Percentiles rank a stretch among this genome's conserved stretches.
Conservation (phyloP, 2,329 filamentous ascomycete species). For the Colletotrichum lupini region DNA sequence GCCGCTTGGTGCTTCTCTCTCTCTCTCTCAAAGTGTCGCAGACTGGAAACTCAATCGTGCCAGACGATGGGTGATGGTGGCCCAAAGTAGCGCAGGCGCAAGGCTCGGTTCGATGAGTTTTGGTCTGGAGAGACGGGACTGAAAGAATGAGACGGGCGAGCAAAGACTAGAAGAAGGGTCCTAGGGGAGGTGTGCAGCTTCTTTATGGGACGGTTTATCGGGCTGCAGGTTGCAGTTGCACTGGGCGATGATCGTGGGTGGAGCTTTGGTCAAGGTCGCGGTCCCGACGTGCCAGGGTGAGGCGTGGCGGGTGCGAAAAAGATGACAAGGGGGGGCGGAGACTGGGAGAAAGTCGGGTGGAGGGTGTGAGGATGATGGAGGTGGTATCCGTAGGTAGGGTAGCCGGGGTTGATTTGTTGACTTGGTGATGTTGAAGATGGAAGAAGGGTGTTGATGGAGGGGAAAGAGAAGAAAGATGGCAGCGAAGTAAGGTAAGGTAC, state of each 20-base stretch:
- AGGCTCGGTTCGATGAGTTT: background rate
- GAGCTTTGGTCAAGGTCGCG: conserved; percentile 9
- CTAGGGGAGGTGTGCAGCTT: conserved; percentile 2
- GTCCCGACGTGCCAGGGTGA: conserved; percentile 11
- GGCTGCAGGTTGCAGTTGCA: conserved; percentile 34
- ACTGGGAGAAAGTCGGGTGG: background rate
- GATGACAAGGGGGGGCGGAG: background rate
- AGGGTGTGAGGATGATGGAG: background rate
- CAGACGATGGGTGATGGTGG: background rate
- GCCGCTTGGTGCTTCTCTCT: conserved; percentile 6
- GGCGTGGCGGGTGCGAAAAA: conserved; percentile 15
- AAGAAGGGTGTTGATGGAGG: background rate
- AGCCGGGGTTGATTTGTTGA: background rate
- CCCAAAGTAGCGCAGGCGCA: background rate
- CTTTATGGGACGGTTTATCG: conserved; percentile 33
- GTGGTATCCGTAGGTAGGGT: no score
- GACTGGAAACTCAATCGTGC: conserved; percentile 26
- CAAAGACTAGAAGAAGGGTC: background rate
- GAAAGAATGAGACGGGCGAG: background rate
- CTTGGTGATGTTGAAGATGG: background rate
- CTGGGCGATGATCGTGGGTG: conserved; percentile 33
- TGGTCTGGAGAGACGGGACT: background rate
- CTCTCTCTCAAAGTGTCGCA: conserved; percentile 11
- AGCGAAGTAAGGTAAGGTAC: background rate
- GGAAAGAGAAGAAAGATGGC: background rate